Percentiles rank a stretch among this genome's conserved stretches.
Evolutionary conservation across 306 rosid species (phyloP).

Genomic region (Prunus kanzakura): DNA sequence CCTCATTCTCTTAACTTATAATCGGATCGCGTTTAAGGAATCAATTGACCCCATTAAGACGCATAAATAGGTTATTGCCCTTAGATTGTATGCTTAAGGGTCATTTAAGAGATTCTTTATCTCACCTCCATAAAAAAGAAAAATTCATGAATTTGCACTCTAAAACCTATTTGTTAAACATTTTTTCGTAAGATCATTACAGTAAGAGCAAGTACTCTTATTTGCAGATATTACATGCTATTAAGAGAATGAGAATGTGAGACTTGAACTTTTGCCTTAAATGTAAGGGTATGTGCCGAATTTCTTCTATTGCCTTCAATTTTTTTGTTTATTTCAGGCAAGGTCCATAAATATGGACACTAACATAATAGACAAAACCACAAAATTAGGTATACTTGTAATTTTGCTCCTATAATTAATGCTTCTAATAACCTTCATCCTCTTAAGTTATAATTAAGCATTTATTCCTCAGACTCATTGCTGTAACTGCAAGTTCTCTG

Average conservation of each 20-base stretch:
- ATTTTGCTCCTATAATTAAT: neutral
- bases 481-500: neutral
- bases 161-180: too few species aligned
- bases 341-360: neutral
- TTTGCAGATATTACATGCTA: too few species aligned
- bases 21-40: neutral
- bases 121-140: too few species aligned
- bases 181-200: too few species aligned
- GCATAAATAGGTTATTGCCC: too few species aligned
- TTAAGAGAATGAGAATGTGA: too few species aligned
- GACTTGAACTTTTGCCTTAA: neutral
- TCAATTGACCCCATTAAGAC: too few species aligned
- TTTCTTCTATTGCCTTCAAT: neutral
- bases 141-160: too few species aligned
- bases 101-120: too few species aligned
- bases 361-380: neutral
- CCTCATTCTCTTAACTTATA: neutral
- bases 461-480: neutral
- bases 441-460: neutral
- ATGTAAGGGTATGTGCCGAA: neutral
- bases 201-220: too few species aligned
- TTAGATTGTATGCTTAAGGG: too few species aligned
- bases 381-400: slow-evolving; percentile 1
- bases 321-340: neutral
- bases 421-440: neutral